Conservation (phyloP, 805 yeast genomes). For the Wickerhamiella nectarea region DNA sequence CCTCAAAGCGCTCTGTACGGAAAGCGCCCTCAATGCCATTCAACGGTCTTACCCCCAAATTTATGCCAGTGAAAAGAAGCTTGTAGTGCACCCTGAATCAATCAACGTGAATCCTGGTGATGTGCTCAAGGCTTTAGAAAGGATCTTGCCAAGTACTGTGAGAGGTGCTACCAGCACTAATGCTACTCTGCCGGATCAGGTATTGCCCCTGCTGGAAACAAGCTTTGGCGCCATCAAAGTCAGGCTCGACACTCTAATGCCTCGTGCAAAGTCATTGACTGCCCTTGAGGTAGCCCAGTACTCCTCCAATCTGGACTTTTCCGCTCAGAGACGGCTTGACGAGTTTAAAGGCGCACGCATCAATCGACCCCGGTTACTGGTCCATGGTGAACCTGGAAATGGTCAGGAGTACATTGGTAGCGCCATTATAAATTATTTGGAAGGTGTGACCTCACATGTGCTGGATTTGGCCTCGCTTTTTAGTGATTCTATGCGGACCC, state of each 20-base stretch:
- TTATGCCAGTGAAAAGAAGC: slow-evolving; percentile 58
- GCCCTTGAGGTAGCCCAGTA: slow-evolving; percentile 58
- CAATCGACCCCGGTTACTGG: slow-evolving; percentile 66
- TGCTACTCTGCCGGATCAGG: slow-evolving; percentile 62
- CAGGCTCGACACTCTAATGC: slow-evolving; percentile 46
- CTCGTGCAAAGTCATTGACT: slow-evolving; percentile 40
- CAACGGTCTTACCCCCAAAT: slow-evolving; percentile 91
- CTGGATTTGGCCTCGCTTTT: slow-evolving; percentile 66
- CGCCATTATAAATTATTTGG: slow-evolving; percentile 68
- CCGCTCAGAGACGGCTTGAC: slow-evolving; percentile 55
- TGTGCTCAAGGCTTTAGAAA: slow-evolving; percentile 72
- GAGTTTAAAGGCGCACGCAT: slow-evolving; percentile 43
- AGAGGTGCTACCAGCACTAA: slow-evolving; percentile 59
- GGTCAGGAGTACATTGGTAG: slow-evolving; percentile 81
- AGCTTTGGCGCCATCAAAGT: slow-evolving; percentile 35
- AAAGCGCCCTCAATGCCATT: slow-evolving; percentile 83
- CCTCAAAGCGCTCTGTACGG: slow-evolving; percentile 84
- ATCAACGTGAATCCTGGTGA: slow-evolving; percentile 69
- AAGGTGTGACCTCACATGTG: slow-evolving; percentile 80
- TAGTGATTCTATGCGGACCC: slow-evolving; percentile 65
- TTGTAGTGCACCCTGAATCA: slow-evolving; percentile 54
- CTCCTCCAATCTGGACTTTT: slow-evolving; percentile 33
- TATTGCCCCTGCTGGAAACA: slow-evolving; percentile 47
- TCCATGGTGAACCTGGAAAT: slow-evolving; percentile 61
- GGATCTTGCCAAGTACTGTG: slow-evolving; percentile 84